A percentile compares a stretch with the other conserved stretches of the same genome.
These are phyloP conservation scores for Aspergillus ochraceoroseus DNA, from an alignment of 2,329 filamentous ascomycete species.

Conservation along the genomic window DNA sequence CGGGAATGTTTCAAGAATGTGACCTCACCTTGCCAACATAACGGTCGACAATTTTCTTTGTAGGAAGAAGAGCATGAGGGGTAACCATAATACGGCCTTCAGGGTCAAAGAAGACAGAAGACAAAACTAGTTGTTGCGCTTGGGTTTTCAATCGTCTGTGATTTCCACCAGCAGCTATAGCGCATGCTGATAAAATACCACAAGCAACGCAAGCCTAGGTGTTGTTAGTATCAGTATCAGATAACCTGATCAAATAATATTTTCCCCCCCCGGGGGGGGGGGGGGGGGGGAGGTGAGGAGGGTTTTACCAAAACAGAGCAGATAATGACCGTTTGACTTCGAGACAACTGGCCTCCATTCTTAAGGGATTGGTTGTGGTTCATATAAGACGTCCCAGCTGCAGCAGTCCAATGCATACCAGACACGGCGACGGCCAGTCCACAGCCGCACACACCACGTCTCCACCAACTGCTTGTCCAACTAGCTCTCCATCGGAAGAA, in stretches of 20 bases:
- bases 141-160: constrained; percentile 54
- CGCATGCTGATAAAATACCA: constrained; percentile 54
- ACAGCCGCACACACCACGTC: constrained; percentile 60
- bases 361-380: constrained; percentile 47
- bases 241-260: too few species aligned
- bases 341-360: constrained; percentile 45
- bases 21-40: constrained; percentile 61
- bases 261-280: too few species aligned
- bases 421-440: constrained; percentile 70
- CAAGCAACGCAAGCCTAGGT: constrained; percentile 58
- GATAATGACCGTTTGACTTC: constrained; percentile 66
- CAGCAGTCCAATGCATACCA: constrained; percentile 83
- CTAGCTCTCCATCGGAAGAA: constrained; percentile 73
- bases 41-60: constrained; percentile 69
- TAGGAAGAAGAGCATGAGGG: constrained; percentile 42
- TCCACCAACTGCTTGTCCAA: constrained; percentile 78
- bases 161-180: constrained; percentile 51
- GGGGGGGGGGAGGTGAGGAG: too few species aligned
- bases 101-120: constrained; percentile 44
- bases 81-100: constrained; percentile 46
- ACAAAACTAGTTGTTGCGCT: constrained; percentile 56
- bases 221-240: constrained; percentile 13
- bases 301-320: constrained; percentile 62
- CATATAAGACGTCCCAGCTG: constrained; percentile 64
- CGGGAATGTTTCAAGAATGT: not conserved